These are phyloP conservation scores for Phaeosphaeria sp. DNA, from an alignment of 2,329 filamentous ascomycete genomes.

Conservation along the genomic window DNA sequence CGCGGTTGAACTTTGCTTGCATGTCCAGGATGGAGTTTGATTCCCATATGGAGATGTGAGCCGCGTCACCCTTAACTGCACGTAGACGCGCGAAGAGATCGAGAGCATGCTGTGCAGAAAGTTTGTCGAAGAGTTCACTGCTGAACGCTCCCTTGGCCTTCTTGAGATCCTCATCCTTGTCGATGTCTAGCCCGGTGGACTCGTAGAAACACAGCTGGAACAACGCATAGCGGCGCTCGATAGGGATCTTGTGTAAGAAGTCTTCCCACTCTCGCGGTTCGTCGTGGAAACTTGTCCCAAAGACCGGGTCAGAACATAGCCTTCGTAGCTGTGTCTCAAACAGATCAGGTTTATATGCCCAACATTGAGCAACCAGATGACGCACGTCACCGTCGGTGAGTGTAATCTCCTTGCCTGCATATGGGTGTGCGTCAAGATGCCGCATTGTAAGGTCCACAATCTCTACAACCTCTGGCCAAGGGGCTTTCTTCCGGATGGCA, in stretches of 20 bases:
- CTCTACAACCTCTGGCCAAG: slow-evolving; percentile 19
- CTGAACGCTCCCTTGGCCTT: slow-evolving; percentile 7
- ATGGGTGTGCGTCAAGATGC: slow-evolving; percentile 23
- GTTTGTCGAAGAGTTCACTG: slow-evolving; percentile 8
- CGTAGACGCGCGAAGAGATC: slow-evolving; percentile 29
- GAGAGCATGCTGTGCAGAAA: slow-evolving; percentile 24
- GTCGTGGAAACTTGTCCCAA: neutral
- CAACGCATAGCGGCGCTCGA: slow-evolving; percentile 22
- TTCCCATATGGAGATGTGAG: slow-evolving; percentile 12
- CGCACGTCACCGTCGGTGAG: slow-evolving; percentile 14
- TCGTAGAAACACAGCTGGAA: slow-evolving; percentile 24
- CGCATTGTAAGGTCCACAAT: slow-evolving; percentile 23
- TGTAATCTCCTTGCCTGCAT: slow-evolving; percentile 11
- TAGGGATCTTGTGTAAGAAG: slow-evolving; percentile 12
- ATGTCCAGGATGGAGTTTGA: slow-evolving; percentile 10
- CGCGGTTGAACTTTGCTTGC: neutral
- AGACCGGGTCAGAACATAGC: slow-evolving; percentile 8
- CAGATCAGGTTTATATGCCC: slow-evolving; percentile 27
- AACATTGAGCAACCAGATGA: slow-evolving; percentile 29
- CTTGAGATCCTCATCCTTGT: slow-evolving; percentile 22
- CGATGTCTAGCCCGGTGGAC: slow-evolving; percentile 20
- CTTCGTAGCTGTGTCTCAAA: slow-evolving; percentile 24
- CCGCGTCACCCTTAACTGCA: slow-evolving; percentile 19
- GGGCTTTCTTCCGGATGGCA: slow-evolving; percentile 22
- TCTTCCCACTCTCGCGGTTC: slow-evolving; percentile 1